Evolutionary conservation across 129 eudicot genomes (phyloP).

Genomic region (Solidago caesia): DNA sequence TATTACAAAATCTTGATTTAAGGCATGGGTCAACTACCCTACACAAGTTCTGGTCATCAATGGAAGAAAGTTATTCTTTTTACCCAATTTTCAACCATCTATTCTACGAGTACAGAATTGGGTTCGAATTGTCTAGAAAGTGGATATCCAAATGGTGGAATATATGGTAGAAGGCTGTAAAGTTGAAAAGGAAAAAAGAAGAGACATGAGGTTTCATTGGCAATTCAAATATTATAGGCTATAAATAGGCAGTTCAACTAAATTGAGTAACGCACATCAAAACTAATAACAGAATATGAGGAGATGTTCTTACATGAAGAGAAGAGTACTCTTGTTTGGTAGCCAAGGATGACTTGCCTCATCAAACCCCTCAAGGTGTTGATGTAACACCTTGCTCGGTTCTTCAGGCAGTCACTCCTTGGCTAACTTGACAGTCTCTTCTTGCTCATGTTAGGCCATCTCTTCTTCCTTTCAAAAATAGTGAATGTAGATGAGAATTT

Average conservation of each 20-base stretch:
- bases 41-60: constrained; percentile 6
- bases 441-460: constrained; percentile 31
- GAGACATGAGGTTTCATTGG: background rate
- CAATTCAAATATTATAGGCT: background rate
- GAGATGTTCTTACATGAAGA: constrained; percentile 27
- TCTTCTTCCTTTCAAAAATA: constrained; percentile 9
- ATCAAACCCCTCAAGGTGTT: constrained; percentile 14
- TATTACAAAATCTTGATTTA: too few species aligned
- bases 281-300: background rate
- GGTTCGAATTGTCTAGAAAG: constrained; percentile 16
- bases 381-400: constrained; percentile 4
- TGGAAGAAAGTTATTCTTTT: constrained; percentile 21
- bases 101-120: constrained; percentile 15
- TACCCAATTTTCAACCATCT: background rate
- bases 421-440: constrained; percentile 31
- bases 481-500: background rate
- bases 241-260: constrained; percentile 14
- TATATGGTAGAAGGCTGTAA: constrained; percentile 2
- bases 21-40: constrained; percentile 20
- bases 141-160: constrained; percentile 1
- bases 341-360: constrained; percentile 41
- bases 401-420: constrained; percentile 25
- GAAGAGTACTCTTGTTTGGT: constrained; percentile 30
- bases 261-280: constrained; percentile 12
- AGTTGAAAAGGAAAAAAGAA: constrained; percentile 6